Percentiles rank a stretch among this genome's conserved stretches.
These are phyloP conservation scores for Cyclocybe aegerita DNA, from an alignment of 768 basidiomycete genomes.

Conservation along the genomic window DNA sequence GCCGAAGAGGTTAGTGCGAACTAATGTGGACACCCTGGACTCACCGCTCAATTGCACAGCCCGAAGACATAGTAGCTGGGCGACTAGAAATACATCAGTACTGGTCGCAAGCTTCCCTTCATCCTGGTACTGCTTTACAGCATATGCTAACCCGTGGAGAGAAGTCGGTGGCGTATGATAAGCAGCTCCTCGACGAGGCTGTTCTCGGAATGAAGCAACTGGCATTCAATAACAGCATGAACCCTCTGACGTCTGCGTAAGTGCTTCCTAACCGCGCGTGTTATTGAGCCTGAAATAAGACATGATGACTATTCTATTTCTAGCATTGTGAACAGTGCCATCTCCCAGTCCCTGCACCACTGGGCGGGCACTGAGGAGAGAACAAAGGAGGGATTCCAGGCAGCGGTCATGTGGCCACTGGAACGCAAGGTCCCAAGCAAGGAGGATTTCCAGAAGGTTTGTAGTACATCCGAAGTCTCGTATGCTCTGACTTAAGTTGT, in stretches of 20 bases:
- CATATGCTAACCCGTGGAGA: background rate
- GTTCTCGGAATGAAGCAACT: conserved; percentile 4
- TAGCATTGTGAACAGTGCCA: conserved; percentile 8
- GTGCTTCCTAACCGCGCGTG: background rate
- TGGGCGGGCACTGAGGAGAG: conserved; percentile 13
- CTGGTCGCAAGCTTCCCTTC: conserved; percentile 1
- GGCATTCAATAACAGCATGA: conserved; percentile 11
- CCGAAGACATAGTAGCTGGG: conserved; percentile 24
- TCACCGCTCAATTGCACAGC: conserved; percentile 10
- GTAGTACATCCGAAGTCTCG: background rate
- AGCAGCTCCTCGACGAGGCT: background rate
- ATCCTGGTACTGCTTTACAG: background rate
- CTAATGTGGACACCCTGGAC: background rate
- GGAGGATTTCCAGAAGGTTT: conserved; percentile 10
- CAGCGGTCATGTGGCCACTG: conserved; percentile 11
- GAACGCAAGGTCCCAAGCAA: conserved; percentile 2
- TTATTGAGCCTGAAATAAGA: background rate
- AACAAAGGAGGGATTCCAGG: conserved; percentile 3
- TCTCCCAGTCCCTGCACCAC: conserved; percentile 7
- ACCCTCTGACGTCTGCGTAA: conserved; percentile 6
- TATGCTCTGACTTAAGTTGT: background rate
- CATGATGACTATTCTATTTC: background rate
- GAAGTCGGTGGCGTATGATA: background rate
- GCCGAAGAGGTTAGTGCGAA: background rate
- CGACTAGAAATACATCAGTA: conserved; percentile 10